Conservation (phyloP, 192 early-diverging fungal genomes). For the Phycomyces blakesleeanus region DNA sequence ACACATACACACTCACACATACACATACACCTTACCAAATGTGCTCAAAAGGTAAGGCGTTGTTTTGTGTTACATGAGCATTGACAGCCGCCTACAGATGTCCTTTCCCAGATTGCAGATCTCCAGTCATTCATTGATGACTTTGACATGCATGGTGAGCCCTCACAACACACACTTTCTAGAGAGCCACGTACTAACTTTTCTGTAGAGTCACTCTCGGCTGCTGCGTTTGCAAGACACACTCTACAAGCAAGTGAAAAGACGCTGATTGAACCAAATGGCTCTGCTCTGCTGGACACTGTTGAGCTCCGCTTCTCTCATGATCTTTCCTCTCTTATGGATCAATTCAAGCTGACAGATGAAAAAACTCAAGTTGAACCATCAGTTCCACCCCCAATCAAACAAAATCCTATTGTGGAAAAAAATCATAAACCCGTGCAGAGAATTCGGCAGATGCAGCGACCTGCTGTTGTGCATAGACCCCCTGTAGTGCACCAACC, state of each 20-base stretch:
- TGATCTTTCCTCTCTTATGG: conserved; percentile 3
- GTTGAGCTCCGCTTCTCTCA: background rate
- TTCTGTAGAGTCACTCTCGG: background rate
- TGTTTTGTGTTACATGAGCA: background rate
- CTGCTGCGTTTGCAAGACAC: background rate
- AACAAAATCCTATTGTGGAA: background rate
- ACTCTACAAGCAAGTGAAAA: background rate
- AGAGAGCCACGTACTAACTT: background rate
- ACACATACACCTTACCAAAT: too few relatives aligned
- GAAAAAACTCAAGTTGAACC: background rate
- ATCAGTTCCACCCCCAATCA: background rate
- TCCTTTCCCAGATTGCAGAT: conserved; percentile 23
- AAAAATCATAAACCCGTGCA: background rate
- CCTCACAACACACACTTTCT: background rate
- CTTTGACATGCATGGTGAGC: conserved; percentile 14
- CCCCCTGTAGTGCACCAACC: too few relatives aligned
- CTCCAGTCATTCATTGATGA: conserved; percentile 31
- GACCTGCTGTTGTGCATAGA: too few relatives aligned
- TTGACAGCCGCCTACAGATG: conserved; percentile 3
- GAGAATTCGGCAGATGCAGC: too few relatives aligned
- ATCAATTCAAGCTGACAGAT: background rate
- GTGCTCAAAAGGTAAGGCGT: background rate
- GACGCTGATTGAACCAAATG: background rate
- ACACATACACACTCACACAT: too few relatives aligned
- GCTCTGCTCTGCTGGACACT: background rate